Conservation (phyloP, 208 protist species). For the Leishmania arabica region DNA sequence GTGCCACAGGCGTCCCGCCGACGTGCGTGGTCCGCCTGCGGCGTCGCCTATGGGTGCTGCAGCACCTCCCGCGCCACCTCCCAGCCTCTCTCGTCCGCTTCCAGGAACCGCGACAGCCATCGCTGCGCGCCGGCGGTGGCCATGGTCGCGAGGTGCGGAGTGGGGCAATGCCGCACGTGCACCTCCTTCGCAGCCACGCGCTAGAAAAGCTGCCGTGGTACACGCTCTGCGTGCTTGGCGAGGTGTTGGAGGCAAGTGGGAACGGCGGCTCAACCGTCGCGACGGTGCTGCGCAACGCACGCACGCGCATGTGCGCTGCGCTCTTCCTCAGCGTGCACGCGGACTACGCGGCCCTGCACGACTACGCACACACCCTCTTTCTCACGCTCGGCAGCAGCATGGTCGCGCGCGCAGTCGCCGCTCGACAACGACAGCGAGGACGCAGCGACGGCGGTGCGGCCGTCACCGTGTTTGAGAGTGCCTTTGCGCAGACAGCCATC, state of each 20-base stretch:
- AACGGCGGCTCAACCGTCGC: background rate
- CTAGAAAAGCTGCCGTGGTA: conserved; percentile 49
- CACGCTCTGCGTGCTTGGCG: conserved; percentile 27
- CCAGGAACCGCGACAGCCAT: conserved; percentile 1
- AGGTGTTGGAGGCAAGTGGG: background rate
- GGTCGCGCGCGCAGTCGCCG: conserved; percentile 14
- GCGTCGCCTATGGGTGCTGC: conserved; percentile 52
- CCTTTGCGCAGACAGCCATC: conserved; percentile 17
- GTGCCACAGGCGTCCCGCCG: conserved; percentile 8
- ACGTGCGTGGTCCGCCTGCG: conserved; percentile 46
- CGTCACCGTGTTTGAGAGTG: background rate
- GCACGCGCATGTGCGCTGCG: background rate
- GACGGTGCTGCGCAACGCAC: conserved; percentile 3
- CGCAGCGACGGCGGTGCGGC: background rate
- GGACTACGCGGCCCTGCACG: conserved; percentile 32
- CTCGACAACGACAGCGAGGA: background rate
- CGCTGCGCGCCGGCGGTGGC: background rate
- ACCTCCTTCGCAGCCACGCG: conserved; percentile 39
- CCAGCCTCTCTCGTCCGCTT: conserved; percentile 64
- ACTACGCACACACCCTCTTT: conserved; percentile 39
- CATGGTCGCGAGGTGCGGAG: background rate
- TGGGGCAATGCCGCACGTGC: conserved; percentile 25
- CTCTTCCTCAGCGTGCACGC: conserved; percentile 14
- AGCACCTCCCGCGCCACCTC: conserved; percentile 47
- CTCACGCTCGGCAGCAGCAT: conserved; percentile 24